Conservation (phyloP, 805 yeast genomes). For the Teunomyces panamensis region DNA sequence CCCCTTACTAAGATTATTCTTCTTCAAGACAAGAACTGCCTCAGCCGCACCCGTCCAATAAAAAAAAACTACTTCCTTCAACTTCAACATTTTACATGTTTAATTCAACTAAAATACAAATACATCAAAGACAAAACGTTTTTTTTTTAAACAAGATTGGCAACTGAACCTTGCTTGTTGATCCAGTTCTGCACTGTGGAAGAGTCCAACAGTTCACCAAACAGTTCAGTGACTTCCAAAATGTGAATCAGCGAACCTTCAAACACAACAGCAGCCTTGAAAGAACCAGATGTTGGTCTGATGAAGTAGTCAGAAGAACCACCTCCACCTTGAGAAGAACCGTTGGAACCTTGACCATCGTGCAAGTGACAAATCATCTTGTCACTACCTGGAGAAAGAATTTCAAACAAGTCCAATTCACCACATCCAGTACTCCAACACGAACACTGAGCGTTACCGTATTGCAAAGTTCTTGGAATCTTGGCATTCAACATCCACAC, state of each 20-base stretch:
- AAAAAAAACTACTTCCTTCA: constrained; percentile 41
- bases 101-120: neutral
- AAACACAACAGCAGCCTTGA: constrained; percentile 91
- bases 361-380: constrained; percentile 81
- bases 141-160: constrained; percentile 11
- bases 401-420: constrained; percentile 93
- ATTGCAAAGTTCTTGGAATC: constrained; percentile 95
- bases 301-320: constrained; percentile 83
- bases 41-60: constrained; percentile 25
- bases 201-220: constrained; percentile 50
- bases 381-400: constrained; percentile 71
- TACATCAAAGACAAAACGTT: neutral
- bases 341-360: constrained; percentile 70
- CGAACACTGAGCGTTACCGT: constrained; percentile 81
- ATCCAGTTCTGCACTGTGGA: constrained; percentile 62
- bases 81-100: constrained; percentile 32
- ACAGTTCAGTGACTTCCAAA: constrained; percentile 58
- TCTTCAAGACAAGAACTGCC: no score
- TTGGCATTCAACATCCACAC: constrained; percentile 93
- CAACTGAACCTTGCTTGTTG: constrained; percentile 48
- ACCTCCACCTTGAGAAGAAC: constrained; percentile 66
- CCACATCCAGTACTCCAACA: constrained; percentile 99
- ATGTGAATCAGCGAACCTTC: constrained; percentile 53
- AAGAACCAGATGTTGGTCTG: constrained; percentile 75
- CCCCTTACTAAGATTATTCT: no score